phyloP scores from a whole-genome alignment of 1,284 basidiomycete genomes.

The Pisolithus thermaeus region DNA sequence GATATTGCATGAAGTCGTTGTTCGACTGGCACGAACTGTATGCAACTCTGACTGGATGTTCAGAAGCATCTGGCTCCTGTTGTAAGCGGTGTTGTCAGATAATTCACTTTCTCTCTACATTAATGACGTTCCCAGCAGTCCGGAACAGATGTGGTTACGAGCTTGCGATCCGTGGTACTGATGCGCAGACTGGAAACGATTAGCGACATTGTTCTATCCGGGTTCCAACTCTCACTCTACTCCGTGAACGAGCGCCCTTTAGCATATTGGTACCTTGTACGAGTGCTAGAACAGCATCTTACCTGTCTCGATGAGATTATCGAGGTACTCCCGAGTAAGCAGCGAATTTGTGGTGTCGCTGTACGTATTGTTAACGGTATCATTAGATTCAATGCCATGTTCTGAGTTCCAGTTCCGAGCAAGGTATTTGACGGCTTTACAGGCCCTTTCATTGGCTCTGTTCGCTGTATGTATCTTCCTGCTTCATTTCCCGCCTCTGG shows the following conservation, averaged over 20 bases:
- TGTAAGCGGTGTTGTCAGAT: conserved; percentile 22
- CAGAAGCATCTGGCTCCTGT: conserved; percentile 26
- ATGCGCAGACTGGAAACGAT: conserved; percentile 56
- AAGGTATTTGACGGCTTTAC: conserved; percentile 48
- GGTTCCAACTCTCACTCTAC: conserved; percentile 75
- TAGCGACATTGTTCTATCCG: conserved; percentile 65
- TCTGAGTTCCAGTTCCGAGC: conserved; percentile 47
- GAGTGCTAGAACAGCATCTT: conserved; percentile 53
- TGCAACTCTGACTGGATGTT: conserved; percentile 39
- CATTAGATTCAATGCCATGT: conserved; percentile 37
- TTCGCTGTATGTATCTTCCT: conserved; percentile 36
- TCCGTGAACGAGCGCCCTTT: conserved; percentile 58
- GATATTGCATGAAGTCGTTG: conserved; percentile 57
- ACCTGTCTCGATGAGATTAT: conserved; percentile 46
- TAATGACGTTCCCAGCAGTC: conserved; percentile 13
- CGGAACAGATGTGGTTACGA: conserved; percentile 32
- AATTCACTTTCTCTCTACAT: neutral
- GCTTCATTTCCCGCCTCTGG: neutral
- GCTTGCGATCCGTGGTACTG: conserved; percentile 38
- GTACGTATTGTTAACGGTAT: conserved; percentile 1
- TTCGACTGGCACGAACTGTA: conserved; percentile 61
- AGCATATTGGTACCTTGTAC: conserved; percentile 67
- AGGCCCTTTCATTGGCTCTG: conserved; percentile 42
- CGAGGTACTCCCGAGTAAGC: conserved; percentile 32
- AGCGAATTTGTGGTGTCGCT: neutral